These are phyloP conservation scores for Ophiostoma populinum DNA, from an alignment of 2,329 filamentous ascomycete species.

Conservation along the genomic window DNA sequence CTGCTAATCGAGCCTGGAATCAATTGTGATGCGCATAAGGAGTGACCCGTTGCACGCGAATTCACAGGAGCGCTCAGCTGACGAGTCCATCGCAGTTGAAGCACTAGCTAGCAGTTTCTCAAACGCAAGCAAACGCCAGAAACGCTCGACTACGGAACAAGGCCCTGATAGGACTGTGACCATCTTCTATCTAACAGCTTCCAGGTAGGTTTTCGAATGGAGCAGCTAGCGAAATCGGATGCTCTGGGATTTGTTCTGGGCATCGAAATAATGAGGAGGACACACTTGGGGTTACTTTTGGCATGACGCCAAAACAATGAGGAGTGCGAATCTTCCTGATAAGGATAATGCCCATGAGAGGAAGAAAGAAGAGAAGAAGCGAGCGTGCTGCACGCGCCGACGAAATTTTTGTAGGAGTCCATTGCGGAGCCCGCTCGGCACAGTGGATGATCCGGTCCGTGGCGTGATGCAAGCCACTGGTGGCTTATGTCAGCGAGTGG, in stretches of 20 bases:
- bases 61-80: too few species aligned
- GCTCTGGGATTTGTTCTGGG: constrained; percentile 55
- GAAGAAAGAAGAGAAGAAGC: constrained; percentile 17
- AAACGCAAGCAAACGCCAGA: too few species aligned
- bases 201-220: constrained; percentile 28
- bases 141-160: too few species aligned
- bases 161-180: constrained; percentile 7
- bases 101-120: too few species aligned
- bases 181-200: constrained; percentile 14
- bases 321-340: constrained; percentile 36
- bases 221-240: constrained; percentile 98
- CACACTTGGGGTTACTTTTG: constrained; percentile 41
- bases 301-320: constrained; percentile 2
- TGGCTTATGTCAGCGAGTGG: not conserved
- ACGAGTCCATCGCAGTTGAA: too few species aligned
- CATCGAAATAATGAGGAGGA: constrained; percentile 82
- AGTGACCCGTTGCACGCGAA: too few species aligned
- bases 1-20: too few species aligned
- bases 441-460: constrained; percentile 8
- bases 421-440: not conserved
- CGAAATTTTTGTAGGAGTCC: constrained; percentile 1
- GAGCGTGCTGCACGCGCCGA: constrained; percentile 7
- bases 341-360: constrained; percentile 64
- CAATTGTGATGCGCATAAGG: too few species aligned
- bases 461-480: not conserved